Conservation (phyloP, 768 basidiomycete genomes). For the Panus rudis region DNA sequence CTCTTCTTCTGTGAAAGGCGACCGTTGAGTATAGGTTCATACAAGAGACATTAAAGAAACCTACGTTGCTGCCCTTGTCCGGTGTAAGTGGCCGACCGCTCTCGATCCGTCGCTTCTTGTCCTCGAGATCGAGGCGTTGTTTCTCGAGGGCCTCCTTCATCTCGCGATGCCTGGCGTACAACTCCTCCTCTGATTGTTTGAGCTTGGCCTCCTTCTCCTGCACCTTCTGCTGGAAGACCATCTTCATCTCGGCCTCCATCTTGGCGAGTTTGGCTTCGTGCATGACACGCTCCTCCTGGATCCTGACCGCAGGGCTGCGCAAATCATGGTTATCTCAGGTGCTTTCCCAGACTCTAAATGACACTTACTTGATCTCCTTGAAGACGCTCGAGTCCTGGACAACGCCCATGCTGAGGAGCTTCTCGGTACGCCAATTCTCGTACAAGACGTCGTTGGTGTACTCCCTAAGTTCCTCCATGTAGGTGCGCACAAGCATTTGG, state of each 20-base stretch:
- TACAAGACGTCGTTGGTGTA: constrained; percentile 95
- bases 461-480: constrained; percentile 99
- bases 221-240: constrained; percentile 99
- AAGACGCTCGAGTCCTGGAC: constrained; percentile 96
- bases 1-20: constrained; percentile 50
- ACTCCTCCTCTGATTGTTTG: constrained; percentile 98
- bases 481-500: constrained; percentile 98
- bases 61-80: constrained; percentile 59
- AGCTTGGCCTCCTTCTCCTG: constrained; percentile 99
- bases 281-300: constrained; percentile 91
- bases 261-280: constrained; percentile 98
- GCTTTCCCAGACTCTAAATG: neutral
- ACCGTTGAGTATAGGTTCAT: constrained; percentile 5
- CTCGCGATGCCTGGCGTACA: constrained; percentile 97
- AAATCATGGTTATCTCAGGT: constrained; percentile 7
- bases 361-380: constrained; percentile 95
- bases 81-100: constrained; percentile 92
- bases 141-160: constrained; percentile 99
- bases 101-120: constrained; percentile 96
- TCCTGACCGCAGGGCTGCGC: constrained; percentile 84
- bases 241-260: constrained; percentile 99
- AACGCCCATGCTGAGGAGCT: constrained; percentile 95
- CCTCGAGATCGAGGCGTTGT: constrained; percentile 91
- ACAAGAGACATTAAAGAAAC: neutral
- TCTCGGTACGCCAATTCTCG: constrained; percentile 98